Conservation (phyloP, 2,329 filamentous ascomycete species). For the Hyphodiscus sp. region DNA sequence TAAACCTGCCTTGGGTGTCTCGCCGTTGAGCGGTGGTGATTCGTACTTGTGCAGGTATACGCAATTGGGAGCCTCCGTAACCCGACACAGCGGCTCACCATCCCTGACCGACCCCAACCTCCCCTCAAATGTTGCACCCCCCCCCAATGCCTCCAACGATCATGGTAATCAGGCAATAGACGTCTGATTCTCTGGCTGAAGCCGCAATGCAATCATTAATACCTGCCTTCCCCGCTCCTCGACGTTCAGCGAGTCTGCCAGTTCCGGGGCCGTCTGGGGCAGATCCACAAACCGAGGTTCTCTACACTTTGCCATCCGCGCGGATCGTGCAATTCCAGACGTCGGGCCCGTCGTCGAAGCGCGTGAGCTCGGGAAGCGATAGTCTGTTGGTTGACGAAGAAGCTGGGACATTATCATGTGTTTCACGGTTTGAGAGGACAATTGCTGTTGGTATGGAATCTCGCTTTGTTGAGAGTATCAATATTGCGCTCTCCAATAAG, state of each 20-base stretch:
- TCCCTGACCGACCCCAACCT: background rate
- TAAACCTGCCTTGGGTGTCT: background rate
- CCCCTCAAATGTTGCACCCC: background rate
- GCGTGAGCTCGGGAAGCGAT: slow-evolving; percentile 19
- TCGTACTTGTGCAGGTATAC: background rate
- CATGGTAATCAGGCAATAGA: slow-evolving; percentile 9
- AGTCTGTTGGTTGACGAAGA: slow-evolving; percentile 38
- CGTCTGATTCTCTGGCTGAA: background rate
- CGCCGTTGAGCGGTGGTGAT: background rate
- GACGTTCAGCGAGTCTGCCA: slow-evolving; percentile 23
- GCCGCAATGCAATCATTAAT: slow-evolving; percentile 19
- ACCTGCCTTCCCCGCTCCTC: slow-evolving; percentile 10
- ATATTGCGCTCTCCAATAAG: background rate
- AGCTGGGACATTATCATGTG: slow-evolving; percentile 64
- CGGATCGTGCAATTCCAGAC: slow-evolving; percentile 49
- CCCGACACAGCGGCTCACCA: background rate
- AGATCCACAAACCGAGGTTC: slow-evolving; percentile 28
- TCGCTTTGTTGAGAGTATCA: background rate
- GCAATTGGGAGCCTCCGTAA: background rate
- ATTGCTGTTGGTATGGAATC: slow-evolving; percentile 62
- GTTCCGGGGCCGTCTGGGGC: slow-evolving; percentile 10
- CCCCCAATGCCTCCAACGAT: background rate
- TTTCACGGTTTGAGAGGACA: slow-evolving; percentile 70
- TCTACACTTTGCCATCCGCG: slow-evolving; percentile 28
- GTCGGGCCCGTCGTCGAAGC: slow-evolving; percentile 5